Conservation (phyloP, 257 asterid genomes). For the Gardenia jasminoides region DNA sequence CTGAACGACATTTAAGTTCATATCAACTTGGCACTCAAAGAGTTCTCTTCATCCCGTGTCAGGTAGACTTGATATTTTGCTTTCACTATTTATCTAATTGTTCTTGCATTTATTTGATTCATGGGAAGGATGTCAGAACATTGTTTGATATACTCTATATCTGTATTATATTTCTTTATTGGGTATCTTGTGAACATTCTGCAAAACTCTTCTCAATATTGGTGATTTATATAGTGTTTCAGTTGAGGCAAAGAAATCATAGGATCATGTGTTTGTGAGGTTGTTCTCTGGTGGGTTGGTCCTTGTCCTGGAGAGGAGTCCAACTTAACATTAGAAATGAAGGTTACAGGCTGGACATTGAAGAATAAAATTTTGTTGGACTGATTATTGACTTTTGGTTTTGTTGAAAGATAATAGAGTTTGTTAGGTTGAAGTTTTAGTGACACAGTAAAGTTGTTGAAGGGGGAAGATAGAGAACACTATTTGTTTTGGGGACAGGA, state of each 20-base stretch:
- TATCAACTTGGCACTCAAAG: conserved; percentile 87
- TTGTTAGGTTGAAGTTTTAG: not conserved
- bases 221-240: not conserved
- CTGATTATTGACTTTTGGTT: not conserved
- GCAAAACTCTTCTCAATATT: not conserved
- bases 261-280: not conserved
- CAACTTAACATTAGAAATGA: not conserved
- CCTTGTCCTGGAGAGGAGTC: not conserved
- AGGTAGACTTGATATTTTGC: conserved; percentile 42
- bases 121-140: not conserved
- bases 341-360: not conserved
- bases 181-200: not conserved
- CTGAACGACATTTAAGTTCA: conserved; percentile 79
- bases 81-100: not conserved
- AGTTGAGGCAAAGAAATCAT: not conserved
- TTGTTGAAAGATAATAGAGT: not conserved
- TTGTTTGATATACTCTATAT: not conserved
- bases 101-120: not conserved
- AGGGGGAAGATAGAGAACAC: not conserved
- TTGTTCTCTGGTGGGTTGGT: not conserved
- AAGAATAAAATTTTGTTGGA: not conserved
- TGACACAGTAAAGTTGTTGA: not conserved
- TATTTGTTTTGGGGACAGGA: not conserved
- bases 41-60: conserved; percentile 92
- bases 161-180: not conserved